phyloP scores from a whole-genome alignment of 2,329 filamentous ascomycete genomes.

The Aspergillus bombycis region DNA sequence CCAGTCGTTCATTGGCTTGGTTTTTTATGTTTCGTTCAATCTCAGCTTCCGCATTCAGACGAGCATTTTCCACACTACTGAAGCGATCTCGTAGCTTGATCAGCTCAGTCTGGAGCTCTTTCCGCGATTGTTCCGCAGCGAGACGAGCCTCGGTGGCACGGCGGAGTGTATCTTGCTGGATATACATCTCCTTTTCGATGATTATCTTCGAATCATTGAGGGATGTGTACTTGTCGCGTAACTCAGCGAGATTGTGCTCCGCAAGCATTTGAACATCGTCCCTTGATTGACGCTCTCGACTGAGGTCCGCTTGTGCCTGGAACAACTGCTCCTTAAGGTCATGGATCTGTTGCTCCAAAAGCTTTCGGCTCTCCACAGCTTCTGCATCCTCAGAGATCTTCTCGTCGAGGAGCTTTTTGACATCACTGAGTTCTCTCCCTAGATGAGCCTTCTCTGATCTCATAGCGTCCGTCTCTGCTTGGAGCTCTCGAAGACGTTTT shows the following conservation, averaged over 20 bases:
- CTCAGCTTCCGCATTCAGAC: conserved; percentile 76
- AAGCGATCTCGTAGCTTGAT: conserved; percentile 81
- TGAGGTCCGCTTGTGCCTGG: conserved; percentile 83
- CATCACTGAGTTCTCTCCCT: conserved; percentile 85
- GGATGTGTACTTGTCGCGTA: conserved; percentile 82
- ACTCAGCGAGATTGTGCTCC: conserved; percentile 80
- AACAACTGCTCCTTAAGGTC: conserved; percentile 86
- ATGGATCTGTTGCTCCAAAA: conserved; percentile 84
- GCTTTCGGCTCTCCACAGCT: conserved; percentile 75
- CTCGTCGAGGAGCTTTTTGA: conserved; percentile 81
- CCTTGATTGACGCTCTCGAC: conserved; percentile 86
- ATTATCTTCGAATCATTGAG: conserved; percentile 95
- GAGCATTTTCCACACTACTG: conserved; percentile 80
- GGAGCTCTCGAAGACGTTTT: conserved; percentile 75
- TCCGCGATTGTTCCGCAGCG: conserved; percentile 81
- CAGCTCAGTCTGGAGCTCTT: conserved; percentile 85
- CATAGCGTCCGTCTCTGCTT: conserved; percentile 86
- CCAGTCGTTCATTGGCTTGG: conserved; percentile 78
- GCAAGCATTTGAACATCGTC: conserved; percentile 90
- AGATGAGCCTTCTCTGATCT: conserved; percentile 81
- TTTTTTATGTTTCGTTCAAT: conserved; percentile 79
- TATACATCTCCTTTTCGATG: conserved; percentile 96
- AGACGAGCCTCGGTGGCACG: conserved; percentile 80
- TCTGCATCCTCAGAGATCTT: conserved; percentile 89
- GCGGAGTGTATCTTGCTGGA: conserved; percentile 87